Conservation (phyloP, 768 basidiomycete species). For the Infundibulicybe gibba region DNA sequence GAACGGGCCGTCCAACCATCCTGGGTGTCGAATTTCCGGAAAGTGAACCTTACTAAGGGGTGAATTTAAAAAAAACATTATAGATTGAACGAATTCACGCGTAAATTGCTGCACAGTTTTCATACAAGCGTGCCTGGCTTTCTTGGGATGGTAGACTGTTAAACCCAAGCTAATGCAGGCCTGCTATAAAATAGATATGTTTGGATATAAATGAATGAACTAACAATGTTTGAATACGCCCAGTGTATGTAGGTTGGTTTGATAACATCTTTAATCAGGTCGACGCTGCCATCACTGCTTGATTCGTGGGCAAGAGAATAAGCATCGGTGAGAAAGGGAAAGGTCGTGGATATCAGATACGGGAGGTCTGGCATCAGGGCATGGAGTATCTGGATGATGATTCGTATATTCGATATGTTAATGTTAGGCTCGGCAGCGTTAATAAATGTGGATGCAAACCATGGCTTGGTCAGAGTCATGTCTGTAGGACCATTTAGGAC, state of each 20-base stretch:
- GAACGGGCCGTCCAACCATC: not conserved
- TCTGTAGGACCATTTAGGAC: not conserved
- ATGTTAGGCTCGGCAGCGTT: not conserved
- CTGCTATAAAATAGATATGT: too few relatives aligned
- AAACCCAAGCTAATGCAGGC: too few relatives aligned
- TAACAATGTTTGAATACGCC: not conserved
- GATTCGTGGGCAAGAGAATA: not conserved
- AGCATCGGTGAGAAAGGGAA: not conserved
- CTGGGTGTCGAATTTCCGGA: not conserved
- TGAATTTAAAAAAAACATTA: too few relatives aligned
- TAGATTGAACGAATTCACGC: too few relatives aligned
- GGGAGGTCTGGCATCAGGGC: not conserved
- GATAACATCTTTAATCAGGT: not conserved
- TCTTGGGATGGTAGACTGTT: too few relatives aligned
- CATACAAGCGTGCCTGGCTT: too few relatives aligned
- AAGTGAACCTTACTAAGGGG: not conserved
- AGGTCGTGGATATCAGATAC: not conserved
- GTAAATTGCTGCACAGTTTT: too few relatives aligned
- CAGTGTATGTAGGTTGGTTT: not conserved
- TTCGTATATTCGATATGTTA: too few relatives aligned
- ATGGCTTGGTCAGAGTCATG: slow-evolving; percentile 1
- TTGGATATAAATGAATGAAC: not conserved
- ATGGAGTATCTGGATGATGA: not conserved
- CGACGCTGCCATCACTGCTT: not conserved
- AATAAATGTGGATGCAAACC: not conserved